Evolutionary conservation across 31 red algal genomes (phyloP), one percentile per base, ranked within the genome.

Genomic region (Odonthalia washingtoniensis): DNA sequence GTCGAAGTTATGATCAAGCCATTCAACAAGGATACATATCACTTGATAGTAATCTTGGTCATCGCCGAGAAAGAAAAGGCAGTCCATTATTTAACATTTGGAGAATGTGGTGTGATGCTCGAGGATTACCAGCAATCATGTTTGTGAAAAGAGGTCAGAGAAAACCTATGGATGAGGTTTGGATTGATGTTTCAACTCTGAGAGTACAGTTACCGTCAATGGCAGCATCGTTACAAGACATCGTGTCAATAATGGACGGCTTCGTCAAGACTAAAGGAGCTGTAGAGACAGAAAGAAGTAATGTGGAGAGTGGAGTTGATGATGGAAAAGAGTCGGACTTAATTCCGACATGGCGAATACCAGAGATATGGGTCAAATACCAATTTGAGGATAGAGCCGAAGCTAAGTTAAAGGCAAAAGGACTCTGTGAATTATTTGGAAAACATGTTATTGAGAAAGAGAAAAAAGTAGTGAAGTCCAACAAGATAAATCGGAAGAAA

Each of bases 51-150:
- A 72, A 72, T 36, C 28, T 21, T 3, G 83, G 83, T 3, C n/a
- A 21, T 30, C 66, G 83, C 3, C 32, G 72, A 3, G 83, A 86
- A 36, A 38, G 83, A 35, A 74, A 86, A 43, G 83, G 83, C 3
- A 52, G 38, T 38, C 83, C 83, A 4, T n/a, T 77, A 3, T 32
- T 76, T 3, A 86, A 86, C 36, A 86, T 49, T 18, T 86, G 69
- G 72, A 67, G 83, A 24, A 28, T 31, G 0, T 86, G 83, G 83
- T 77, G 70, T 52, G 83, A 86, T 42, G 83, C 83, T 33, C 66
- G 33, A 30, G 66, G 28, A 12, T 26, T 9, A 12, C 66, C 66
- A 21, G 9, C 66, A 6, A 36, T 70, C 21, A 14, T 57, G 9
- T 9, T 57, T 57, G 49, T 57, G 12, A 57, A 57, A 21, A 9